Percentiles rank a stretch among this genome's conserved stretches.
These are phyloP conservation scores for Penstemon barbatus DNA, from an alignment of 257 asterid genomes.

Conservation along the genomic window DNA sequence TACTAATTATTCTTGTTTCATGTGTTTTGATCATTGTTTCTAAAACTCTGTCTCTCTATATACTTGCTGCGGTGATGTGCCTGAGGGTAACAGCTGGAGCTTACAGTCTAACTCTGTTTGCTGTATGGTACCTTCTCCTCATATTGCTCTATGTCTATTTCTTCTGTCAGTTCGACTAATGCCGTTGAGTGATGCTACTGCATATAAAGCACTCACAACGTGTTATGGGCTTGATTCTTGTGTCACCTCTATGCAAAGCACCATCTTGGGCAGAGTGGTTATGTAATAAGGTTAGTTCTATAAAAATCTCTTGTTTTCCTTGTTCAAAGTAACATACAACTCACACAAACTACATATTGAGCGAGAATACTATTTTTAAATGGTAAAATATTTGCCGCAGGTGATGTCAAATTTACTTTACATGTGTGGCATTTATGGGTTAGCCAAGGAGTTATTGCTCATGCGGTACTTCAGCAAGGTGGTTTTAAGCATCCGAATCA, in stretches of 20 bases:
- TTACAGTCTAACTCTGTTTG: constrained; percentile 83
- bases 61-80: constrained; percentile 93
- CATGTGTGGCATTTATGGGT: constrained; percentile 83
- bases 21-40: constrained; percentile 17
- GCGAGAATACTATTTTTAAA: background rate
- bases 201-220: constrained; percentile 77
- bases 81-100: constrained; percentile 98
- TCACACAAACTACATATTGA: no score
- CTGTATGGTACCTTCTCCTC: constrained; percentile 54
- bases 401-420: constrained; percentile 89
- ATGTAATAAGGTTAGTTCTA: constrained; percentile 76
- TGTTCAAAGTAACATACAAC: no score
- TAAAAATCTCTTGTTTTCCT: background rate
- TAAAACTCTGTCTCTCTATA: constrained; percentile 33
- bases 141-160: constrained; percentile 2
- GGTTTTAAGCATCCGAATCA: constrained; percentile 16
- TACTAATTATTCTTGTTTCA: background rate
- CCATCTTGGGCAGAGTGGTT: constrained; percentile 99
- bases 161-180: constrained; percentile 15
- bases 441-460: constrained; percentile 84
- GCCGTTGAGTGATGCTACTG: constrained; percentile 23
- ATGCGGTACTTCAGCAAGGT: constrained; percentile 98
- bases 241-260: constrained; percentile 92
- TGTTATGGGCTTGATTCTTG: constrained; percentile 87
- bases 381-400: constrained; percentile 50